Base-by-base conservation (phyloP, 768 basidiomycete genomes). In the Cyclocybe aegerita region DNA sequence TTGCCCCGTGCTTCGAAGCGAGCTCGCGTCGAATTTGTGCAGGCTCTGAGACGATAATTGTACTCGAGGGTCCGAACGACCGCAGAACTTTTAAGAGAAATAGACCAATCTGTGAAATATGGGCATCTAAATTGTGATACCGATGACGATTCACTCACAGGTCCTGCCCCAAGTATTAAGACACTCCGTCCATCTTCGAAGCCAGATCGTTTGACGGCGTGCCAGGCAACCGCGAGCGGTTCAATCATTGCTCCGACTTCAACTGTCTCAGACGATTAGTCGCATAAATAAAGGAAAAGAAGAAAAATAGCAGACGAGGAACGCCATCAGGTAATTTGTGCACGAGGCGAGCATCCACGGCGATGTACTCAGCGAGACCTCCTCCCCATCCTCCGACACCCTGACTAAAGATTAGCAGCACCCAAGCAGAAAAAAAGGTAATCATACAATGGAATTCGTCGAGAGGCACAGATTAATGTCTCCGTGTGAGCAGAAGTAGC, bases 231-330 rank as follows among this genome's bases (percentile, higher is more conserved):
- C 1, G 76, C 67, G 5, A 80, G 65, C 0, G 78, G 77, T 57
- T 80, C 78, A 10, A 75, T 64, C 54, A 72, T 70, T 3, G 77
- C 77, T 1, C 74, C 78, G 8, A 75, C 54, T n/a, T 80, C 77
- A 40, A 80, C 78, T 78, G 37, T 1, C 75, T 32, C 0, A n/a
- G 29, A 8, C 10, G 9, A n/a, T 29, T 47, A 46, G 10, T 39
- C 15, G 46, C 43, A 31, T n/a, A 30, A 4, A 9, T 31, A 23
- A 7, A 45, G 10, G 4, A n/a, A 33, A 23, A 31, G 41, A 7
- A 9, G 5, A 36, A 12, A 15, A 10, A 3, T 23, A 23, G 58
- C 72, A 57, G 53, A 76, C 77, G 61, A 1, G 73, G 54, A 33
- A 76, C 61, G 29, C 62, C 57, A 11, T 60, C 59, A 3, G 76